Evolutionary conservation across 495 filamentous ascomycete genomes (phyloP), one percentile per base, ranked within the genome.

Genomic region (Aspergillus asperescens): DNA sequence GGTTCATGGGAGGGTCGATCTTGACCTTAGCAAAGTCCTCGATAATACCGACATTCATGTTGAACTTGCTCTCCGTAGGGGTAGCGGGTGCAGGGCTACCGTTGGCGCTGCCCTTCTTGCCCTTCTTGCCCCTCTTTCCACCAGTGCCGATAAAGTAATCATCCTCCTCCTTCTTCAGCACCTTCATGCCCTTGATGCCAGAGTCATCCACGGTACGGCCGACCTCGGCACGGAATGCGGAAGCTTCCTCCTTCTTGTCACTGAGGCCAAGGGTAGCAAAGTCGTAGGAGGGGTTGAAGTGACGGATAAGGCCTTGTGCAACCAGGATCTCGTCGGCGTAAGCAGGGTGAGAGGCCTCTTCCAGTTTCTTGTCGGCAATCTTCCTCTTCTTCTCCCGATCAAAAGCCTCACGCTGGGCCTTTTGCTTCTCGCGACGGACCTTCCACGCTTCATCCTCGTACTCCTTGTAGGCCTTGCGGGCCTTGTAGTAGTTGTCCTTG

Each of bases 91-190:
- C 72, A 47, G 76, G 63, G 39, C 73, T 68, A 18, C 67, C 71
- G 41, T 70, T 65, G 48, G 69, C 71, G 29, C 66, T 69, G 59
- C 84, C 85, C 72, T 88, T 90, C 66, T 84, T 84, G 59, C 88
- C 89, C 81, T 94, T 95, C 69, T 91, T 91, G 62, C 91, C 91
- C 75, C 85, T 88, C 82, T 95, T 95, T n/a, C 83, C 82, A 24
- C 80, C 81, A 38, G 76, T 81, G 13, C 89, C 87, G 28, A 84
- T 77, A 37, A 96, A 86, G 77, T 94, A 96, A 55, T 88, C 85
- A 10, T 95, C 92, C 44, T 95, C 89, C 54, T 89, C 78, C 79
- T 96, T 96, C 71, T 82, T 85, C 27, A 84, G 67, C 13, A 96
- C 71, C 58, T 76, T 80, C 46, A 80, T 85, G 35, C 93, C 93